Evolutionary conservation across 257 asterid species (phyloP), one percentile per base, ranked within the genome.

Genomic region (Echites panduratus): DNA sequence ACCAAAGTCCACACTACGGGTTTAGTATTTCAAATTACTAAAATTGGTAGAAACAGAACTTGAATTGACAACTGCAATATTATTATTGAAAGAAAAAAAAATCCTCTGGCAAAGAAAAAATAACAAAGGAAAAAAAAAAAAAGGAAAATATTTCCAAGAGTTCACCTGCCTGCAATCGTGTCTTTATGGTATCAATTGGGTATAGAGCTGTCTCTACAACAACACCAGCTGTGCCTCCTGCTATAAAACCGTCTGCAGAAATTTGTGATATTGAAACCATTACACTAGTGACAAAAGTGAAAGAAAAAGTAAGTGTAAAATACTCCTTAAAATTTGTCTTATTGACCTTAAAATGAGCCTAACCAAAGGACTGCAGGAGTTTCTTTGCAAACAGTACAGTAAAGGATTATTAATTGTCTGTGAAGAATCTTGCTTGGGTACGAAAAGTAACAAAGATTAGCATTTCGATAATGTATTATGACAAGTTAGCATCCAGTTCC

Each of bases 151-250:
- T 26, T 70, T 58, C 47, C 44, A 66, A 48, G 22, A 77, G 73
- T 79, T 80, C 76, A 84, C 84, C 72, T 73, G 86, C 97, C 96
- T 93, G 98, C 79, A 93, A 78, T 62, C 98, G 90, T 53, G 98
- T 93, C 86, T 93, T 93, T 70, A 93, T 93, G 13, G 98, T 93
- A 82, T 93, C 98, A 54, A 93, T 93, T 47, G 98, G 98, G 76
- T 93, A 93, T 72, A 93, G 81, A 85, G 88, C 93, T 62, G 97
- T 87, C 82, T 93, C 98, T 74, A 93, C 98, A 44, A 93, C 93
- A 79, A 89, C 97, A 40, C 98, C 98, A 72, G 98, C 96, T 17
- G 91, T 81, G 53, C 94, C 98, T 75, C 98, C 98, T 54, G 98
- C 96, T 88, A 91, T 85, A 59, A 86, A 82, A 78, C 98, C 98